Base-by-base conservation (phyloP, 2,329 filamentous ascomycete genomes). In the Phialocephala sp. region DNA sequence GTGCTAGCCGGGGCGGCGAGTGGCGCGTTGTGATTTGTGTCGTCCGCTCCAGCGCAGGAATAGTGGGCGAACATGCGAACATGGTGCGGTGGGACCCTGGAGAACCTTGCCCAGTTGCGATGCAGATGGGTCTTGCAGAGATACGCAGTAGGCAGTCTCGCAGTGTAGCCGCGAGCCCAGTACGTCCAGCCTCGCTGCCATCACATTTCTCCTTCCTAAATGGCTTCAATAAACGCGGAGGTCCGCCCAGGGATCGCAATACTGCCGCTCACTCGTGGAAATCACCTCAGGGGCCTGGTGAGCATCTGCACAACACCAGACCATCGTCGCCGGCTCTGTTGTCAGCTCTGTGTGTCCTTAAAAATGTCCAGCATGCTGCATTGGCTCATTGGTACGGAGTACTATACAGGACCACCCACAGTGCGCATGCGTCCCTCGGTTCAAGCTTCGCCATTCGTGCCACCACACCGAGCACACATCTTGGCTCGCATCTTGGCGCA, bases 81-180 rank as follows among this genome's bases (percentile, higher is more conserved):
- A 27, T 24, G n/a, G 39, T 24, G 41, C 36, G 14, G 22, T 43
- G 18, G 39, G 32, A 58, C 61, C 55, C 65, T 67, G 65, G 63
- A 69, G 65, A 67, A 67, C 67, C 67, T 55, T 69, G 65, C 41
- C 39, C 24, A 32, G 27, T 32, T 41, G 36, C 32, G 47, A 43
- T 14, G 47, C 56, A 59, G 27, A 18, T 35, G 47, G 63, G 63
- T 18, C 37, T 59, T 35, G 27, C 20, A 59, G 62, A 66, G 66
- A 69, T 68, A 69, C 64, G 64, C 62, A n/a, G n/a, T n/a, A n/a
- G n/a, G n/a, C n/a, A n/a, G n/a, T n/a, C n/a, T n/a, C n/a, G n/a
- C n/a, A 65, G 64, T 65, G 56, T 43, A 60, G 59, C 68, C 64
- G 66, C 35, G 27, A 45, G n/a, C 22, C 36, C 22, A 45, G 22